Base-by-base conservation (phyloP, 2,329 filamentous ascomycete species). In the Fusarium nurragi region DNA sequence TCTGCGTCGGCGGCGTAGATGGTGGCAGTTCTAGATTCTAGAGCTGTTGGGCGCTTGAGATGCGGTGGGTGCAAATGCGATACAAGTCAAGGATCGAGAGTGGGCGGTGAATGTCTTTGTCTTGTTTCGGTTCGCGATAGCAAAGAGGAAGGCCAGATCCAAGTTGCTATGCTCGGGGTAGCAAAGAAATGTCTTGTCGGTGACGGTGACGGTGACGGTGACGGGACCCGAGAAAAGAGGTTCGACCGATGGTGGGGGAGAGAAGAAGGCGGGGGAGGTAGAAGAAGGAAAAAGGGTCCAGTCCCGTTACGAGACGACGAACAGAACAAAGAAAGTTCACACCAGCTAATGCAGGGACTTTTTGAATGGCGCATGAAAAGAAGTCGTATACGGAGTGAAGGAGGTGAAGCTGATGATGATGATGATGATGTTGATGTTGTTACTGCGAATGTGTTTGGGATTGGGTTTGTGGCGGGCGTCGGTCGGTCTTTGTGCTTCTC, bases 1-100 rank as follows among this genome's bases (percentile, higher is more conserved):
- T 34, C 32, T 63, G 57, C 62, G 62, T 65, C 57, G 53, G 57
- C 54, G 52, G 57, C 62, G 53, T 43, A 48, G 30, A 44, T 30
- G 34, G 60, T 54, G 45, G 23, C 36, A 43, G 47, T 18, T 43
- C 37, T 18, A 39, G 44, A 36, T 45, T 19, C 19, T 23, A 43
- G 26, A 30, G 43, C 28, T 47, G 18, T 34, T 26, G 13, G 23
- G 41, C 18, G 16, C 30, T 45, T 39, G 54, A 39, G 43, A 34
- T 41, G 48, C 43, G 52, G 54, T 41, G 28, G 45, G 39, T 34
- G 21, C 18, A 36, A 41, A 43, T 40, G 47, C 36, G 23, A 40
- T 25, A 49, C 36, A 50, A 22, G 52, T 48, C 47, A 21, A 64
- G 18, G 41, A 54, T 64, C 19, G 52, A 56, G 52, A 57, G 56